Base-by-base conservation (phyloP, 345 rosid species). In the Zanthoxylum bungeanum region DNA sequence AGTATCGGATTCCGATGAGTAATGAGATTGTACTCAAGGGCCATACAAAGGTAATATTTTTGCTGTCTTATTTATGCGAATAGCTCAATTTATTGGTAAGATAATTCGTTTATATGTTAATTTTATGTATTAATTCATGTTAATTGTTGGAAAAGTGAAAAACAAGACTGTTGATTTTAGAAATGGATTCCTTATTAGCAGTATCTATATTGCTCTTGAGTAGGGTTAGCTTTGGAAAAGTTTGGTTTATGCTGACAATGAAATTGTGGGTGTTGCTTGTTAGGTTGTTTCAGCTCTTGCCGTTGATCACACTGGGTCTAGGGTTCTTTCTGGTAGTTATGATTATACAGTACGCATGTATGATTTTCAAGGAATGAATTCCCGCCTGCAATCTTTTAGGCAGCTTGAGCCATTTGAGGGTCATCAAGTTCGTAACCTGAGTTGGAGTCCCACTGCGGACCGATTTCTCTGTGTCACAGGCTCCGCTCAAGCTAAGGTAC, bases 321-420 rank as follows among this genome's bases (percentile, higher is more conserved):
- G 98, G 66, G 97, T 92, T 69, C 97, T 92, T 27, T 88, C 99
- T 0, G 98, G 99, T 19, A 91, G 99, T 80, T 92, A 88, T 75
- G 99, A 95, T 80, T 95, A 95, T 60, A 76, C 91, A 17, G 91
- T 92, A 50, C 84, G 93, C 14, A 92, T 95, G 99, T 92, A 82
- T 58, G 99, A 95, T 60, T 95, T 95, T 74, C 97, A 89, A 95
- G 99, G 99, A 69, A 95, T 95, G 99, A 92, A 87, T 83, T 79
- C 96, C 0, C 91, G 85, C 19, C 81, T 95, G 40, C 87, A 92
- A 61, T 95, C 99, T 31, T 95, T 95, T 78, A 88, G 99, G 62
- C 96, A 92, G 77, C 83, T 95, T 16, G 98, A 95, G 80, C 99
- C 99, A 27, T 85, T 74, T 65, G 98, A 95, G 76, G 98, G 98